These are phyloP conservation scores for Salinomyces thailandicus DNA, from an alignment of 2,329 filamentous ascomycete genomes.

Conservation along the genomic window DNA sequence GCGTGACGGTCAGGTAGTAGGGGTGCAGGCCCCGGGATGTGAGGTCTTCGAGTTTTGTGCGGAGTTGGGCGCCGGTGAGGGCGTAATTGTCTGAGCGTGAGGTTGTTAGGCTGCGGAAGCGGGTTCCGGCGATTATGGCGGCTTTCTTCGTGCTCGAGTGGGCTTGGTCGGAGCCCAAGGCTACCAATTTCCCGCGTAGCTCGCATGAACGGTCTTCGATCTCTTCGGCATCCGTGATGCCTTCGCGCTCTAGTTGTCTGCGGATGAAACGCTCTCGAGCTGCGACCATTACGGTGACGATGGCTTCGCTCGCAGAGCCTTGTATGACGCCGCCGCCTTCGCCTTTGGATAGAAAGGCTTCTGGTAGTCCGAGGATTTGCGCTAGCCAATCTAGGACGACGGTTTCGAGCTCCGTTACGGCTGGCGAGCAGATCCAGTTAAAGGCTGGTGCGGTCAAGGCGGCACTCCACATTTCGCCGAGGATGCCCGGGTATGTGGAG, in stretches of 20 bases:
- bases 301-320: conserved; percentile 77
- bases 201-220: conserved; percentile 60
- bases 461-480: conserved; percentile 85
- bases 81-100: conserved; percentile 53
- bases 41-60: conserved; percentile 52
- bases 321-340: conserved; percentile 89
- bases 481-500: conserved; percentile 70
- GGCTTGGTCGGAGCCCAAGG: conserved; percentile 65
- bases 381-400: conserved; percentile 88
- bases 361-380: conserved; percentile 61
- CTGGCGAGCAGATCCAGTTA: conserved; percentile 93
- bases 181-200: conserved; percentile 62
- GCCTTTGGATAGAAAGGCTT: conserved; percentile 61
- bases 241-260: conserved; percentile 44
- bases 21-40: conserved; percentile 63
- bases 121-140: conserved; percentile 74
- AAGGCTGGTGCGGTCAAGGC: conserved; percentile 86
- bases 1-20: conserved; percentile 73
- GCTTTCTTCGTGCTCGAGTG: conserved; percentile 84
- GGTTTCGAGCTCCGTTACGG: conserved; percentile 86
- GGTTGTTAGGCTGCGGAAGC: conserved; percentile 61
- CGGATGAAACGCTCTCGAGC: conserved; percentile 70
- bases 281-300: conserved; percentile 77
- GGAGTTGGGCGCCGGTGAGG: conserved; percentile 56
- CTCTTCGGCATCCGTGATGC: conserved; percentile 37